These are phyloP conservation scores for Lactarius akahatsu DNA, from an alignment of 768 basidiomycete genomes.

Conservation along the genomic window DNA sequence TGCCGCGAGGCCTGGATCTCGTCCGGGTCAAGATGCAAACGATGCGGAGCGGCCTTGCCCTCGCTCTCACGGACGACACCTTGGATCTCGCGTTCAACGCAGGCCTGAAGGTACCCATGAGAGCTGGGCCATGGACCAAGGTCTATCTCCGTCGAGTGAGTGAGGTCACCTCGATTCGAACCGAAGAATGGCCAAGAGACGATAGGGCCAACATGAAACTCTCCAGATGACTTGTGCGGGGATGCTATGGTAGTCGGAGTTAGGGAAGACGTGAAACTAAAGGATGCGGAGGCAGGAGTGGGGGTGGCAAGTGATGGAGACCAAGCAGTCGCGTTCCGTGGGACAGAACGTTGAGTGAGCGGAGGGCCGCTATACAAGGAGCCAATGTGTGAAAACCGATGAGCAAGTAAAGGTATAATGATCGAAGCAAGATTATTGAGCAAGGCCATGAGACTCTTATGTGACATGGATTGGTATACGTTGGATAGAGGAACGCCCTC, in stretches of 20 bases:
- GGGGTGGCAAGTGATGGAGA: constrained; percentile 32
- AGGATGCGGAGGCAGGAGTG: constrained; percentile 28
- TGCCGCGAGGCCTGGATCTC: constrained; percentile 71
- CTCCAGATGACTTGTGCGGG: constrained; percentile 31
- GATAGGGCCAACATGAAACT: constrained; percentile 73
- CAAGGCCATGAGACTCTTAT: constrained; percentile 61
- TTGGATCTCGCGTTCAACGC: constrained; percentile 65
- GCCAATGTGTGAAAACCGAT: constrained; percentile 73
- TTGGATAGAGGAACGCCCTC: constrained; percentile 66
- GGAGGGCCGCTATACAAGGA: constrained; percentile 64
- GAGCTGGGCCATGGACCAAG: constrained; percentile 77
- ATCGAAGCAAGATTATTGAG: constrained; percentile 67
- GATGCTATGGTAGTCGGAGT: constrained; percentile 13
- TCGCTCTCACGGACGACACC: constrained; percentile 78
- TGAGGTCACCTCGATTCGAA: constrained; percentile 71
- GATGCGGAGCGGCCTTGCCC: constrained; percentile 72
- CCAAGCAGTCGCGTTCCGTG: constrained; percentile 26
- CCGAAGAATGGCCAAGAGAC: constrained; percentile 93
- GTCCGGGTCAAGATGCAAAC: constrained; percentile 76
- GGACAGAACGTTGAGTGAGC: constrained; percentile 8
- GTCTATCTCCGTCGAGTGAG: constrained; percentile 65
- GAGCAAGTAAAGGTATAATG: constrained; percentile 71
- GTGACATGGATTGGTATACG: constrained; percentile 69
- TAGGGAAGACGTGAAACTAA: constrained; percentile 15
- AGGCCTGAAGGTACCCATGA: constrained; percentile 60